Base-by-base conservation (phyloP, 2,329 filamentous ascomycete species). In the Arthrocladium fulminans region DNA sequence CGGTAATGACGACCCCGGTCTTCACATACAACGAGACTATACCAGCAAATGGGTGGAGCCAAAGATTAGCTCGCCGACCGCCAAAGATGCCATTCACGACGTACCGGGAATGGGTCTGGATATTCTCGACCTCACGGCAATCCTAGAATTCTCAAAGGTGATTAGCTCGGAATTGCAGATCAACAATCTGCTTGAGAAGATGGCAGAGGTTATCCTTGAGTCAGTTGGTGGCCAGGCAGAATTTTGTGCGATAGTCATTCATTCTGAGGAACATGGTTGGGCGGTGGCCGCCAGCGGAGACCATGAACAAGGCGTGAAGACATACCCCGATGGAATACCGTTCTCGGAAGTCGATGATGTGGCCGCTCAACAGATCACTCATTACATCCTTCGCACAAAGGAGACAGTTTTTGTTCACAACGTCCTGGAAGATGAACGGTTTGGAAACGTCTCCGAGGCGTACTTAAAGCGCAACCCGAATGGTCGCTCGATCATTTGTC, bases 111-210 rank as follows among this genome's bases (percentile, higher is more conserved):
- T 59, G n/a, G 69, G 70, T 29, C 60, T 75, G 49, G 79, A 83
- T 58, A 80, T 83, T 59, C 75, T 83, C 47, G 80, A 83, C 60
- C 60, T 83, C 13, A 76, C 76, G 2, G 79, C 75, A 35, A 83
- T 83, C 39, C 68, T 83, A 3, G 77, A 82, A 55, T 81, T 78
- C 22, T 81, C 76, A 47, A 79, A 82, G 60, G 71, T 83, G 4
- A 73, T 83, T 55, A 82, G 79, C 5, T 81, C 78, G 12, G 79
- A 83, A 57, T 67, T 83, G 13, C 73, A 81, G 52, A 76, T 83
- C 35, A 79, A 83, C 51, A 76, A 74, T 43, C 67, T 83, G 2
- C 67, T 83, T 48, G 71, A 73, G 2, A 81, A 81, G 61, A 80
- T 83, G 72, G 76, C 77, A 13, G 74, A 76, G 48, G 81, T 83